A percentile compares a stretch with the other conserved stretches of the same genome.
These are phyloP conservation scores for Aspergillus aculeatus DNA, from an alignment of 2,329 filamentous ascomycete genomes.

Conservation along the genomic window DNA sequence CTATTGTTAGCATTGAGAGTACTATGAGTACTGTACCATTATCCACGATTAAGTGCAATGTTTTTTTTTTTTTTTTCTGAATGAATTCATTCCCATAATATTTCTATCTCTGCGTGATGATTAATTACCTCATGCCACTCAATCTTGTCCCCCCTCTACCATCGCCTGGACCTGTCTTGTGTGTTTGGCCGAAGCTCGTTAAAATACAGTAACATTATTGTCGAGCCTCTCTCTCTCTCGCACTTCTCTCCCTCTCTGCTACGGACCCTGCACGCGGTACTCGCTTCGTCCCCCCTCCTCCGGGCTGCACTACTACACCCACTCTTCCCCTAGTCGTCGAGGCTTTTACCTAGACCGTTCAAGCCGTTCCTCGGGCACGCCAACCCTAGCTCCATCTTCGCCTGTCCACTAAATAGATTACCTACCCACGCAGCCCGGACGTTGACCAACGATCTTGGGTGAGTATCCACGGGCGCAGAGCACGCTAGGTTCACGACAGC, in stretches of 20 bases:
- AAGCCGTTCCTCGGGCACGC: conserved; percentile 37
- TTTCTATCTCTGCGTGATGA: not conserved
- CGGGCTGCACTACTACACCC: conserved; percentile 39
- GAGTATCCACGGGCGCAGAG: conserved; percentile 29
- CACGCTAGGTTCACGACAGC: conserved; percentile 36
- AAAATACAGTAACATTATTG: conserved; percentile 6
- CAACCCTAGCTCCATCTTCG: conserved; percentile 25
- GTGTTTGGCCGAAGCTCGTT: not conserved
- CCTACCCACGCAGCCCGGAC: conserved; percentile 20
- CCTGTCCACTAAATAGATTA: conserved; percentile 19
- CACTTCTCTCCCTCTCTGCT: not conserved
- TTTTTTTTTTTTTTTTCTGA: not conserved
- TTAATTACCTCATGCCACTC: conserved; percentile 8
- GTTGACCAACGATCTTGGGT: conserved; percentile 32
- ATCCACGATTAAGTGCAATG: not conserved
- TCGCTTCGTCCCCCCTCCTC: conserved; percentile 27
- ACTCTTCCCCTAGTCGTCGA: conserved; percentile 30
- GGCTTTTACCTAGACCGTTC: conserved; percentile 25
- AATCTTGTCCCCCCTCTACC: not conserved
- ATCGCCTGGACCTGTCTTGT: not conserved
- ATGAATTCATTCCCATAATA: not conserved
- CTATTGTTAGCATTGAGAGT: conserved; percentile 8
- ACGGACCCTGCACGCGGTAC: conserved; percentile 28
- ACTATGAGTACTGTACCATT: no score
- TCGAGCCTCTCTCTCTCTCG: no score